Conservation (phyloP, 1,284 basidiomycete species). For the Ganoderma lucidum region DNA sequence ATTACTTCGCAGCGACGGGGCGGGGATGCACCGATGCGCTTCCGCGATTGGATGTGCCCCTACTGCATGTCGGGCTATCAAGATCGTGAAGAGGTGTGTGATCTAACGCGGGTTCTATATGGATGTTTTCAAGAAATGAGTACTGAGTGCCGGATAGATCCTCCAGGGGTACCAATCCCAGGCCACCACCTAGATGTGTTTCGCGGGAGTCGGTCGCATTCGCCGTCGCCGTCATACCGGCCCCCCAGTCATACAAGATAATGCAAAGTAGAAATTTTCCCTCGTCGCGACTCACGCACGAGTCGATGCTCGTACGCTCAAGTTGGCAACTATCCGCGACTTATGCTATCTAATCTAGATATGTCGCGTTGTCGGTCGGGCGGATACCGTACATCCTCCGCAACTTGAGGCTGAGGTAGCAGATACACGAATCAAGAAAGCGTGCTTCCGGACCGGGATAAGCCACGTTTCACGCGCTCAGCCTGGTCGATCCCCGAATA, state of each 20-base stretch:
- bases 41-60: not conserved
- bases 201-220: conserved; percentile 2
- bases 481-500: not conserved
- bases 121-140: not conserved
- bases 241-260: not conserved
- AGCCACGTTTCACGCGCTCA: not conserved
- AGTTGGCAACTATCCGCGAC: not conserved
- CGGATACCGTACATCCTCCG: not conserved
- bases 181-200: not conserved
- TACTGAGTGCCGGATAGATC: not conserved
- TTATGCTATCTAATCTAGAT: conserved; percentile 7
- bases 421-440: conserved; percentile 4
- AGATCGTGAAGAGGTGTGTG: conserved; percentile 5
- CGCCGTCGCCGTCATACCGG: not conserved
- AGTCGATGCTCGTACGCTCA: conserved; percentile 5
- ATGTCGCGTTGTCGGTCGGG: not conserved
- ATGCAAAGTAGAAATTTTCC: not conserved
- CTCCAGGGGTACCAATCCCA: not conserved
- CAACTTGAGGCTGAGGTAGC: not conserved
- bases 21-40: not conserved
- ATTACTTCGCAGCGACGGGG: not conserved
- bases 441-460: conserved; percentile 7
- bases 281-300: not conserved
- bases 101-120: not conserved
- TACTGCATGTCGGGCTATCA: not conserved